Conservation (phyloP, 306 rosid genomes). For the Quercus alba region DNA sequence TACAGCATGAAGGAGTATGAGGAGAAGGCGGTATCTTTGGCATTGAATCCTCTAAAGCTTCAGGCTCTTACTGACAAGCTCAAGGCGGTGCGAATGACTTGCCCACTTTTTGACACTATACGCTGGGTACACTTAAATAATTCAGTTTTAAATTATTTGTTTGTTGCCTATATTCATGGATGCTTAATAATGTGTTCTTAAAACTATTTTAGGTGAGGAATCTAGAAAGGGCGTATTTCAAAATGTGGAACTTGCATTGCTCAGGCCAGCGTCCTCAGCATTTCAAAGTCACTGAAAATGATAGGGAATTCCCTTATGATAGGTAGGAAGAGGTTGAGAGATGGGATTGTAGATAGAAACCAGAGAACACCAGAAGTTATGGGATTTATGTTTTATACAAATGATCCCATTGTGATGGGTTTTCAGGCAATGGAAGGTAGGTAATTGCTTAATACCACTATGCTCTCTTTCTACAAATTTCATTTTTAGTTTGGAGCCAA, state of each 20-base stretch:
- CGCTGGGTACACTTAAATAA: slow-evolving; percentile 65
- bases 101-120: slow-evolving; percentile 89
- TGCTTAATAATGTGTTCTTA: background rate
- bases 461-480: no score
- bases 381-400: no score
- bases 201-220: slow-evolving; percentile 40
- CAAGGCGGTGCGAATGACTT: slow-evolving; percentile 72
- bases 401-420: no score
- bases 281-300: slow-evolving; percentile 52
- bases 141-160: background rate
- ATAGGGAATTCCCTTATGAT: slow-evolving; percentile 46
- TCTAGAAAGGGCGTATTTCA: slow-evolving; percentile 50
- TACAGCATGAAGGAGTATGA: slow-evolving; percentile 88
- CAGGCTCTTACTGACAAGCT: slow-evolving; percentile 71
- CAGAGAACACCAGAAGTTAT: background rate
- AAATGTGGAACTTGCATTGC: slow-evolving; percentile 59
- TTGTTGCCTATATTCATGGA: no score
- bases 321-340: slow-evolving; percentile 38
- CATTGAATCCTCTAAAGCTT: slow-evolving; percentile 76
- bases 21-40: slow-evolving; percentile 85
- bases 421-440: no score
- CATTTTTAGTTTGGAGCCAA: no score
- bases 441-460: no score
- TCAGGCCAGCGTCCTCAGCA: slow-evolving; percentile 53
- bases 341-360: slow-evolving; percentile 47